A percentile compares a stretch with the other conserved stretches of the same genome.
phyloP scores from a whole-genome alignment of 1,284 basidiomycete species.

The Ganoderma multipileum region DNA sequence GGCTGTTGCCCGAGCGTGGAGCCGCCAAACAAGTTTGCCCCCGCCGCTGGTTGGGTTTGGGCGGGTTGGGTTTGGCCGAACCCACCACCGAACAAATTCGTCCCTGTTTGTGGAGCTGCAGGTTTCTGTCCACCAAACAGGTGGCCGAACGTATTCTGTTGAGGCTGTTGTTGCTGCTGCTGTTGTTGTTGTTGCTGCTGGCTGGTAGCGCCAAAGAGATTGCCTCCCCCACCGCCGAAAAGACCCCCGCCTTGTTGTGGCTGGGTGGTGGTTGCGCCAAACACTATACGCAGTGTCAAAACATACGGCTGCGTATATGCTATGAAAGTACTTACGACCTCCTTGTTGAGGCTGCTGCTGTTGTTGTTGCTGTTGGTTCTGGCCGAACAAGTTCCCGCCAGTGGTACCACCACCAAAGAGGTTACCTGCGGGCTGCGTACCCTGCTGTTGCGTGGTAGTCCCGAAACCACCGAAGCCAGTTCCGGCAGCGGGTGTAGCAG shows the following conservation, averaged over 20 bases:
- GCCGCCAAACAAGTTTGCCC: constrained; percentile 53
- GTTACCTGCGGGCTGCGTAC: constrained; percentile 40
- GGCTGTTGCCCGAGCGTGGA: constrained; percentile 45
- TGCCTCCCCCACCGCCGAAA: constrained; percentile 35
- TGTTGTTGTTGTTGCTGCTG: constrained; percentile 18
- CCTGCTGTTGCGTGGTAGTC: constrained; percentile 34
- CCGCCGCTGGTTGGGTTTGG: constrained; percentile 36
- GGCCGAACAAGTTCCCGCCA: constrained; percentile 47
- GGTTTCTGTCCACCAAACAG: constrained; percentile 43
- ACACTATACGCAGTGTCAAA: constrained; percentile 26
- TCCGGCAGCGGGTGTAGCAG: constrained; percentile 28
- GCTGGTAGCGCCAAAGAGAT: constrained; percentile 48
- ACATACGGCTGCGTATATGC: neutral
- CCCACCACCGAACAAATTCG: constrained; percentile 50
- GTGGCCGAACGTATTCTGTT: constrained; percentile 40
- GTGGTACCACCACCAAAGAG: constrained; percentile 42
- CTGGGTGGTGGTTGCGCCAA: constrained; percentile 35
- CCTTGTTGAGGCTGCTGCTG: constrained; percentile 24
- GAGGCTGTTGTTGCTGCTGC: constrained; percentile 21
- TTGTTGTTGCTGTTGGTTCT: constrained; percentile 33
- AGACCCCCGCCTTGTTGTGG: constrained; percentile 23
- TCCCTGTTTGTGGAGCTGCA: constrained; percentile 38
- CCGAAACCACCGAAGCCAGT: constrained; percentile 43
- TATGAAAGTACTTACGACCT: constrained; percentile 28
- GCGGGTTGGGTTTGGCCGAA: constrained; percentile 41